Base-by-base conservation (phyloP, 2,329 filamentous ascomycete genomes). In the Taxawa tesnikishii region DNA sequence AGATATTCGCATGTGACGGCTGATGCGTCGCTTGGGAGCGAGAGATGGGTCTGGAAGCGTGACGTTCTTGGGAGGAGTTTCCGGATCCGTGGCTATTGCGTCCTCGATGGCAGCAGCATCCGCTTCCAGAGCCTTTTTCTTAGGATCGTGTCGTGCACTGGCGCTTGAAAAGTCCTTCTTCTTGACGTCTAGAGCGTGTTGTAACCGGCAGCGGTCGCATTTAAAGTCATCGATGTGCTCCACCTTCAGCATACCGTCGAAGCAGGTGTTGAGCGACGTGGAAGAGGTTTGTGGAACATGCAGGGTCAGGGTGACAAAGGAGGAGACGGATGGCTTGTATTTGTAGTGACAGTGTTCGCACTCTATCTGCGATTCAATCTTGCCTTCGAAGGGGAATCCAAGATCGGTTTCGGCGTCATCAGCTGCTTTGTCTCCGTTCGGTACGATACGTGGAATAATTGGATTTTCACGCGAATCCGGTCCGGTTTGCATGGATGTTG, bases 151-250 rank as follows among this genome's bases (percentile, higher is more conserved):
- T 41, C 2, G 47, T 39, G 14, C 18, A 6, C 32, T 28, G 1
- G 33, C 30, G 10, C 43, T 43, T 4, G 51, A 71, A 0, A 72
- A 70, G 3, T 48, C 34, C 14, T 54, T 65, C 3, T 70, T 65
- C 34, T 61, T 69, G 19, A 62, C 56, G 17, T 75, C 64, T 32
- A 83, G 60, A 4, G 85, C 85, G 53, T 94, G 81, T 26, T 83
- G 59, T n/a, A 98, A 66, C 14, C 85, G 75, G 51, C 90, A 98
- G 58, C 77, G 82, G 47, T 94, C 90, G 60, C 90, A 98, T 45
- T 83, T 87, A 65, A 92, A 98, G 53, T 94, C 90, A 41, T 96
- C 88, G 43, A 98, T 94, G 52, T 85, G 80, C 55, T 98, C 90
- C 1, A 83, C 84, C 58, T 94, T 94, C 44, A 98, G 78, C 56